Evolutionary conservation across 306 rosid species (phyloP).

Genomic region (Nissolia schottii): DNA sequence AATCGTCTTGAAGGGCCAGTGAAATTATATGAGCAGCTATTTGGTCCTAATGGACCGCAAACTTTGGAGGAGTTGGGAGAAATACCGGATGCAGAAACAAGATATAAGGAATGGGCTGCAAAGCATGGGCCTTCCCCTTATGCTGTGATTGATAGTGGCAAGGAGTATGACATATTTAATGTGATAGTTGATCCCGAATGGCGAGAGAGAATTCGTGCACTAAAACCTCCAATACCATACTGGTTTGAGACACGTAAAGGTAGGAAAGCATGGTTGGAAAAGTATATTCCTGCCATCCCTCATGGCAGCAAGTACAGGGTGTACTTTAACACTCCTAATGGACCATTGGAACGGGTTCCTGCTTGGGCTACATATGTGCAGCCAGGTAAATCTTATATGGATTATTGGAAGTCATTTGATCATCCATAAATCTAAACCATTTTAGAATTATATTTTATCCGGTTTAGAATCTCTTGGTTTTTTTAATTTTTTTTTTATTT

Average conservation of each 20-base stretch:
- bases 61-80: conserved; percentile 71
- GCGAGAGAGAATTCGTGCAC: conserved; percentile 46
- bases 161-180: conserved; percentile 77
- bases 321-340: conserved; percentile 88
- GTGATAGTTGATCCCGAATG: conserved; percentile 66
- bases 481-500: too few relatives aligned
- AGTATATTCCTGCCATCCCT: conserved; percentile 76
- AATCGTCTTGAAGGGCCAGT: conserved; percentile 76
- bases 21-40: conserved; percentile 79
- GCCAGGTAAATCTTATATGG: conserved; percentile 56
- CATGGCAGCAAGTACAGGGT: conserved; percentile 97
- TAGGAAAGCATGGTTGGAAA: conserved; percentile 89
- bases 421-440: neutral
- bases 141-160: conserved; percentile 74
- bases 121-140: conserved; percentile 58
- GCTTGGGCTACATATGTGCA: conserved; percentile 99
- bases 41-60: conserved; percentile 98
- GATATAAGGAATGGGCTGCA: conserved; percentile 80
- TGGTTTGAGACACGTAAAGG: conserved; percentile 97
- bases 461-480: neutral
- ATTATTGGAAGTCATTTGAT: conserved; percentile 17
- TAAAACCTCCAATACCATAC: conserved; percentile 77
- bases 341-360: conserved; percentile 89
- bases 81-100: conserved; percentile 88
- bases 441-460: neutral